Percentiles rank a stretch among this genome's conserved stretches.
Evolutionary conservation across 495 filamentous ascomycete species (phyloP).

Genomic region (Beverwykella pulmonaria): DNA sequence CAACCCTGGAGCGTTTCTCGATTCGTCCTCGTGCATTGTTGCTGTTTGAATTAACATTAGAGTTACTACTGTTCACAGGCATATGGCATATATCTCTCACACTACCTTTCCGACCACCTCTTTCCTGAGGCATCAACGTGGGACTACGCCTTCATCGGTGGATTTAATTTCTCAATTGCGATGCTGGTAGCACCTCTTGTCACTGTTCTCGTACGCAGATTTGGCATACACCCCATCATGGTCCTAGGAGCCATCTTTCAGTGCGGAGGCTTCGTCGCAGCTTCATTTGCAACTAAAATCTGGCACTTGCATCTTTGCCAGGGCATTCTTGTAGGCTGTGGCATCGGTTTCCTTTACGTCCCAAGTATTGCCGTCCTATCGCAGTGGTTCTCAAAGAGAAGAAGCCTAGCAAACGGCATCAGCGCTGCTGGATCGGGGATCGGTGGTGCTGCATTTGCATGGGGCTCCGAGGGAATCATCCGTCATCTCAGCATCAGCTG

Average conservation of each 20-base stretch:
- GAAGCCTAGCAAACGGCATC: slow-evolving; percentile 57
- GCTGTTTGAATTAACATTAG: too few species aligned
- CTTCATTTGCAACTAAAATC: too few species aligned
- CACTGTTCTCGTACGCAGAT: slow-evolving; percentile 43
- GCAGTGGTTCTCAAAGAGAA: slow-evolving; percentile 29
- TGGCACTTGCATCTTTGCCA: too few species aligned
- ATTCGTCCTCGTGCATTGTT: too few species aligned
- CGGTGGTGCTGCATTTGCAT: slow-evolving; percentile 58
- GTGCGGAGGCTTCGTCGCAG: too few species aligned
- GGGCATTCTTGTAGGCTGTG: too few species aligned
- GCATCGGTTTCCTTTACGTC: too few species aligned
- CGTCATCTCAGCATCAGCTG: slow-evolving; percentile 13
- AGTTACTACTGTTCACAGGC: too few species aligned
- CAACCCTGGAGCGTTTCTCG: too few species aligned
- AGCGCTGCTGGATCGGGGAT: slow-evolving; percentile 58
- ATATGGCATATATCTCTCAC: slow-evolving; percentile 71
- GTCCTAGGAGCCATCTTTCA: too few species aligned
- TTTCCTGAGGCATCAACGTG: slow-evolving; percentile 62
- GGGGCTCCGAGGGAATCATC: slow-evolving; percentile 49
- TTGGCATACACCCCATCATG: too few species aligned
- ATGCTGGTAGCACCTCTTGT: slow-evolving; percentile 66
- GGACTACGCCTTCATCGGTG: slow-evolving; percentile 74
- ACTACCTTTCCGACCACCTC: slow-evolving; percentile 64
- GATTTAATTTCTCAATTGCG: slow-evolving; percentile 66
- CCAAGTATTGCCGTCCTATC: too few species aligned